Base-by-base conservation (phyloP, 306 rosid species). In the Carpinus viminea region DNA sequence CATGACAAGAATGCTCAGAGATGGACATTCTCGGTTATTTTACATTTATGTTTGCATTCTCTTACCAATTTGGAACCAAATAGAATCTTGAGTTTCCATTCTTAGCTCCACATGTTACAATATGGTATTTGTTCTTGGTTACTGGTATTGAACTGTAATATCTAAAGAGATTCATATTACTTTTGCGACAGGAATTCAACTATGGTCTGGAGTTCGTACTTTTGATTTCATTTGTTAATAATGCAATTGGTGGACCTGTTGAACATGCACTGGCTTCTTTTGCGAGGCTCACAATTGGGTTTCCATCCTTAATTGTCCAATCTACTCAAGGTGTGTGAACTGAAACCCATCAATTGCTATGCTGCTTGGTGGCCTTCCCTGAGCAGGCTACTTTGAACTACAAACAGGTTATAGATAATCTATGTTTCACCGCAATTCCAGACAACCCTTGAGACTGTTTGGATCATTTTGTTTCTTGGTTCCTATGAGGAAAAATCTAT, bases 261-360 rank as follows among this genome's bases (percentile, higher is more conserved):
- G 90, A 91, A 46, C 84, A 84, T 36, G 95, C 98, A 68, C 75
- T 94, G 77, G 77, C 77, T 74, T 88, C 91, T 82, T 84, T 94
- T 72, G 82, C 87, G 43, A 78, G 60, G 20, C 72, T 91, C 83
- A 59, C 84, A 50, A 55, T 69, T 51, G 92, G 68, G 73, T 88
- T 85, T 83, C 97, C 95, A 65, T 94, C 98, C 75, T 88, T 92
- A 80, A 75, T 94, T 78, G 97, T 89, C 77, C 98, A 94, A 85
- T 85, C 87, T 68, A 94, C 97, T 34, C 95, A 75, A 61, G 98
- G 98, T 87, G 75, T 74, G 78, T 82, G 12, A 72, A 76, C 68
- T 68, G 34, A 18, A 64, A 81, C 77, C 68, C 74, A 62, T 59
- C 41, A 13, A 11, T 70, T 48, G 80, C 74, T 20, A 79, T 76